phyloP scores from a whole-genome alignment of 1,139 yeast genomes.

The Yamadazyma diddensiae region DNA sequence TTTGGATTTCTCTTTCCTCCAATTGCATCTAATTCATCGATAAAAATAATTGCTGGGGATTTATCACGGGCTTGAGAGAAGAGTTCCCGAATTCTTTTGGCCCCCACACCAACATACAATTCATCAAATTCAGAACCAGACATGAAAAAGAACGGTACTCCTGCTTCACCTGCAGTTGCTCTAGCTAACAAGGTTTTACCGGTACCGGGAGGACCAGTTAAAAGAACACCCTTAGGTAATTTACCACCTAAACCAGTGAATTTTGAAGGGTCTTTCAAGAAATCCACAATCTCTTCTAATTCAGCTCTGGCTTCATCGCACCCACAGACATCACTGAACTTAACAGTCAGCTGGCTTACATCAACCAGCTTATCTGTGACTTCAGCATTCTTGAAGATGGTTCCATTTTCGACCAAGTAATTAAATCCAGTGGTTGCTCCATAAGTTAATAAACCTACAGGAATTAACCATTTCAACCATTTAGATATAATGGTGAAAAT shows the following conservation, averaged over 20 bases:
- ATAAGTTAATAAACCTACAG: slow-evolving; percentile 69
- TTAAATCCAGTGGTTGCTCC: slow-evolving; percentile 76
- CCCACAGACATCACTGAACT: slow-evolving; percentile 92
- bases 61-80: slow-evolving; percentile 91
- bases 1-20: slow-evolving; percentile 97
- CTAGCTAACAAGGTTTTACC: slow-evolving; percentile 97
- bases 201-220: slow-evolving; percentile 99
- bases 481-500: slow-evolving; percentile 72
- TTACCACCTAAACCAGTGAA: slow-evolving; percentile 97
- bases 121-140: slow-evolving; percentile 98
- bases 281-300: slow-evolving; percentile 93
- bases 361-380: slow-evolving; percentile 77
- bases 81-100: slow-evolving; percentile 92
- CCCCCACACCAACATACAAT: slow-evolving; percentile 98
- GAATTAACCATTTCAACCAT: slow-evolving; percentile 88
- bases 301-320: slow-evolving; percentile 98
- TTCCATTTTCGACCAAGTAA: slow-evolving; percentile 80
- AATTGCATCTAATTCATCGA: slow-evolving; percentile 96
- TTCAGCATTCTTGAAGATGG: slow-evolving; percentile 74
- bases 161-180: slow-evolving; percentile 99
- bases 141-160: slow-evolving; percentile 98
- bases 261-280: slow-evolving; percentile 91
- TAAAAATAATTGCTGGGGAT: slow-evolving; percentile 95
- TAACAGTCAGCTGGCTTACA: slow-evolving; percentile 81
- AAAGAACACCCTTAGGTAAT: slow-evolving; percentile 91